These are phyloP conservation scores for Guadua angustifolia DNA, from an alignment of 176 grass and related monocot species.

Conservation along the genomic window DNA sequence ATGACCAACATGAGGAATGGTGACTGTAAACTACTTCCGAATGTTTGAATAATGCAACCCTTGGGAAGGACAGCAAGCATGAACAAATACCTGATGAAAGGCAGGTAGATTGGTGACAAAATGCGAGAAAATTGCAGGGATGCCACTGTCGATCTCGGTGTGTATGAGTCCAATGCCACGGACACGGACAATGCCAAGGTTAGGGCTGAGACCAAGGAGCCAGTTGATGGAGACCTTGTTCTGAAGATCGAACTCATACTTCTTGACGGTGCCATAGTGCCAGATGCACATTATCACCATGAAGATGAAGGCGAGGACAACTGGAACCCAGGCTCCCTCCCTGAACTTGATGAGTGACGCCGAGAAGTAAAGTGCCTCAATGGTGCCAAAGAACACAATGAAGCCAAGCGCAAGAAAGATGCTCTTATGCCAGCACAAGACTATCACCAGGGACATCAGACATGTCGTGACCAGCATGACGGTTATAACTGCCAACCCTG, in stretches of 20 bases:
- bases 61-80: not conserved
- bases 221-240: slow-evolving; percentile 95
- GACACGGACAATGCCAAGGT: slow-evolving; percentile 81
- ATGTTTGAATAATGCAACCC: slow-evolving; percentile 18
- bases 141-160: slow-evolving; percentile 79
- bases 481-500: slow-evolving; percentile 96
- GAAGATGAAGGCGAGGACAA: slow-evolving; percentile 74
- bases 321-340: slow-evolving; percentile 89
- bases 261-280: slow-evolving; percentile 93
- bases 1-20: not conserved
- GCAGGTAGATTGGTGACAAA: slow-evolving; percentile 96
- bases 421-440: slow-evolving; percentile 91
- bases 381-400: slow-evolving; percentile 91
- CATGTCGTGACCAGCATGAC: slow-evolving; percentile 98
- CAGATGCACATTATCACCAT: slow-evolving; percentile 91
- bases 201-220: slow-evolving; percentile 80
- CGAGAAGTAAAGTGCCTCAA: slow-evolving; percentile 94
- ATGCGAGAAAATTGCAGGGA: slow-evolving; percentile 93
- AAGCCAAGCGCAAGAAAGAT: slow-evolving; percentile 77
- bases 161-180: slow-evolving; percentile 87
- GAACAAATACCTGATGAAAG: slow-evolving; percentile 80
- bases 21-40: slow-evolving; percentile 4
- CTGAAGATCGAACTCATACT: slow-evolving; percentile 88
- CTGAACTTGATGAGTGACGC: slow-evolving; percentile 85
- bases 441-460: slow-evolving; percentile 96